Conservation (phyloP, 805 yeast genomes). For the Hanseniaspora pseudoguilliermondii region DNA sequence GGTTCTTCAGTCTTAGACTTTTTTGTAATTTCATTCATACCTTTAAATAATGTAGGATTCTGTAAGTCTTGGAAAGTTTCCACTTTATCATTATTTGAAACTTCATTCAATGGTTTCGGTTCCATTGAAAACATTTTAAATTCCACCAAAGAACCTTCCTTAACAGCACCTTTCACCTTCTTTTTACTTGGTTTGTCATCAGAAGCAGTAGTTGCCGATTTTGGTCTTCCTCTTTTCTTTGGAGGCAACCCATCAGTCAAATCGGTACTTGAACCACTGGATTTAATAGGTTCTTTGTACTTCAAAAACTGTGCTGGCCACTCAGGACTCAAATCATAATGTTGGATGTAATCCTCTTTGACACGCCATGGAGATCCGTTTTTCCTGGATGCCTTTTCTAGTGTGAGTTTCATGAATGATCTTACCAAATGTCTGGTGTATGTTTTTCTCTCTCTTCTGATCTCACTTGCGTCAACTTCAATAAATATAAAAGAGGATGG, state of each 20-base stretch:
- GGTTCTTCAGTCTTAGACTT: neutral
- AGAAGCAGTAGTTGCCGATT: slow-evolving; percentile 16
- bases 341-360: slow-evolving; percentile 44
- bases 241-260: neutral
- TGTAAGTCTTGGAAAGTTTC: neutral
- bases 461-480: slow-evolving; percentile 51
- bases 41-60: too few relatives aligned
- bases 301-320: slow-evolving; percentile 26
- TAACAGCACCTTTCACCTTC: slow-evolving; percentile 16
- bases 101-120: neutral
- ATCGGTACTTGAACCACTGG: neutral
- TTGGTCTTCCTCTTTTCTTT: slow-evolving; percentile 17
- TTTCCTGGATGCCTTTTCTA: slow-evolving; percentile 61
- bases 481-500: slow-evolving; percentile 6
- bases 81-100: neutral
- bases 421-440: slow-evolving; percentile 85
- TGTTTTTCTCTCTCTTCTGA: slow-evolving; percentile 69
- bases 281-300: slow-evolving; percentile 22
- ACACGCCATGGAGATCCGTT: slow-evolving; percentile 96
- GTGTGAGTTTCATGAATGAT: slow-evolving; percentile 65
- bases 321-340: slow-evolving; percentile 26
- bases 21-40: neutral
- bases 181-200: slow-evolving; percentile 21
- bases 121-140: neutral
- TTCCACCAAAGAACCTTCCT: neutral